These are phyloP conservation scores for Haplosporangium sp. DNA, from an alignment of 371 early-diverging fungal species.

Conservation along the genomic window DNA sequence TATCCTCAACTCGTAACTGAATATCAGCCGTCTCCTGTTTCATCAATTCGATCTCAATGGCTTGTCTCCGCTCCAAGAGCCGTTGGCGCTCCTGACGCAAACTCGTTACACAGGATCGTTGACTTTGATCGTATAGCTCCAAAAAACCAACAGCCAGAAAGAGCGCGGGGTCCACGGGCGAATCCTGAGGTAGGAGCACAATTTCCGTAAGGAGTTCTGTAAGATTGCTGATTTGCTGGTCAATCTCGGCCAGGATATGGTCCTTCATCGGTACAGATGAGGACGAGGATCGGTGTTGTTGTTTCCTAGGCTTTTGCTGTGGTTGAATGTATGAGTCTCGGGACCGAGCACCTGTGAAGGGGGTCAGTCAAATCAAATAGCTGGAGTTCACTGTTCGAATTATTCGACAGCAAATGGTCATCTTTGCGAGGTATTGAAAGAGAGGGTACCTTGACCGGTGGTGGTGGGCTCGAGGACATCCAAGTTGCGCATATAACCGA, in stretches of 20 bases:
- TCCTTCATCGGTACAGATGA: background rate
- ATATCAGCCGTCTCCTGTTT: conserved; percentile 21
- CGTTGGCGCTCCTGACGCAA: conserved; percentile 15
- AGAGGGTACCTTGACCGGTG: background rate
- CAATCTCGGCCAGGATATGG: conserved; percentile 6
- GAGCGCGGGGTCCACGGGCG: conserved; percentile 9
- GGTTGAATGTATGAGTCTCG: background rate
- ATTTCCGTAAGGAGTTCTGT: conserved; percentile 14
- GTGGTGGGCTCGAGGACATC: background rate
- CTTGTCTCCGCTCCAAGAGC: conserved; percentile 11
- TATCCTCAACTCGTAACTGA: conserved; percentile 5
- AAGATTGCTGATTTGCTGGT: conserved; percentile 7
- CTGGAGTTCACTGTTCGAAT: no score
- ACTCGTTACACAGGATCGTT: background rate
- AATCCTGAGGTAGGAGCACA: conserved; percentile 12
- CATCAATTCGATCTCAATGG: conserved; percentile 17
- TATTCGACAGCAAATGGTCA: no score
- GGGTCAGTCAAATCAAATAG: no score
- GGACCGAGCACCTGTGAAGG: no score
- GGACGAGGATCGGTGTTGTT: background rate
- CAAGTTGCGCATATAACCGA: conserved; percentile 10
- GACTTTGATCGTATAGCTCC: conserved; percentile 18
- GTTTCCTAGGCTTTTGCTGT: background rate
- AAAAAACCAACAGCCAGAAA: conserved; percentile 10
- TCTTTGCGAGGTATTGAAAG: no score